Base-by-base conservation (phyloP, 2,329 filamentous ascomycete genomes). In the Eurotiales sp. region DNA sequence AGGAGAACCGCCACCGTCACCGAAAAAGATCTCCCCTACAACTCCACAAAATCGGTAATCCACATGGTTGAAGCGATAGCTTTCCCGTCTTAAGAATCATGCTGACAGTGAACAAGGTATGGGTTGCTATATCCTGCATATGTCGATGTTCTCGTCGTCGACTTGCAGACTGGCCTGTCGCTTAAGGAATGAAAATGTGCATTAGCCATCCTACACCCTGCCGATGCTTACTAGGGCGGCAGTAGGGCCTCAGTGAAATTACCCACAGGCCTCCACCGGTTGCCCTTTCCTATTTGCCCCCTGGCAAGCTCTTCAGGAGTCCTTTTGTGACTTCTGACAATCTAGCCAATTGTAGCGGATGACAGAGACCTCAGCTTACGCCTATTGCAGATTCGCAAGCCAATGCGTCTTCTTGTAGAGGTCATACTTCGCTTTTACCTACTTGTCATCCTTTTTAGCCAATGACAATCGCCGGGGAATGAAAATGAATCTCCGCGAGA, bases 361-460 rank as follows among this genome's bases (percentile, higher is more conserved):
- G 22, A 23, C 21, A 3, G 10, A 40, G 8, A 29, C 10, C 39
- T 22, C 15, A 48, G 45, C 45, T 48, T 30, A 48, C 25, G 36
- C 46, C 36, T 12, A 29, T 48, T 48, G 46, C 14, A 23, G 36
- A 48, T 48, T 48, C 21, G 40, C 36, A 41, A 40, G 36, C 46
- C 36, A 41, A 17, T 10, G 36, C 25, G 36, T 29, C 32, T 46
- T 41, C 36, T 8, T 4, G 12, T 41, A 47, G 3, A 11, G 15
- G 15, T 29, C 8, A 46, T n/a, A n/a, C n/a, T 46, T 39, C 32
- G 19, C 30, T 21, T 37, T 39, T 37, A 37, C 21, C 23, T 47
- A 21, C 34, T 40, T 19, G 15, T 39, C 34, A 41, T 32, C 41
- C 19, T 22, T 29, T 15, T 15, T 6, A 30, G 17, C 46, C 46